Conservation (phyloP, 2,329 filamentous ascomycete genomes). For the Aspergillus caelatus region DNA sequence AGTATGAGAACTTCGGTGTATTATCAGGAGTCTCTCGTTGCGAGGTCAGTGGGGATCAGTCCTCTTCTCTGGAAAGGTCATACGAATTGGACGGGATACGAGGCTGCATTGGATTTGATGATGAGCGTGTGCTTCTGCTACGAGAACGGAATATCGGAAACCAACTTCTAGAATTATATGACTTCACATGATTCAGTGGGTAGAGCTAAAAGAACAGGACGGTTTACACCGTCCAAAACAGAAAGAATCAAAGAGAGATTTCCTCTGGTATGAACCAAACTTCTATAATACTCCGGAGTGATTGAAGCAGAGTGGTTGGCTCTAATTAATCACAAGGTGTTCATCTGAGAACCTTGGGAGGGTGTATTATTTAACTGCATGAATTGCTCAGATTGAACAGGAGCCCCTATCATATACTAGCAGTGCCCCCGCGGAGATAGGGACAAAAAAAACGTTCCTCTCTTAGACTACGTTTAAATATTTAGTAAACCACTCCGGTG, state of each 20-base stretch:
- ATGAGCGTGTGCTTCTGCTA: conserved; percentile 86
- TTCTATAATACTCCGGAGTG: neutral
- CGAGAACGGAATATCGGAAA: conserved; percentile 69
- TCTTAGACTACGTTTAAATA: too few relatives aligned
- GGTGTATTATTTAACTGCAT: neutral
- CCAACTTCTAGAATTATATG: conserved; percentile 79
- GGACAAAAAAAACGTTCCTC: neutral
- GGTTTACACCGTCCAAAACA: neutral
- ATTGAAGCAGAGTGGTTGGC: neutral
- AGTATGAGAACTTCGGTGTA: conserved; percentile 4
- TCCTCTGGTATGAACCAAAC: neutral
- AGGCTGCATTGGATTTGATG: conserved; percentile 83
- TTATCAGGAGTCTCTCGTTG: conserved; percentile 12
- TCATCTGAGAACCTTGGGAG: neutral
- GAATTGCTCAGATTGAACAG: neutral
- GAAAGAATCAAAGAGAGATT: neutral
- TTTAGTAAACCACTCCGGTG: neutral
- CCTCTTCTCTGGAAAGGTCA: conserved; percentile 35
- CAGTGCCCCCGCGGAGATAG: neutral
- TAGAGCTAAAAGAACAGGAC: neutral
- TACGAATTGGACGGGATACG: conserved; percentile 49
- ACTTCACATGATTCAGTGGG: conserved; percentile 66
- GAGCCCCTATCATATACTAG: neutral
- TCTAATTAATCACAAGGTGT: neutral
- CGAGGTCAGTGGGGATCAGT: conserved; percentile 22